Percentiles rank a stretch among this genome's conserved stretches.
phyloP scores from a whole-genome alignment of 2,329 filamentous ascomycete species.

The Fusarium odoratissimum region DNA sequence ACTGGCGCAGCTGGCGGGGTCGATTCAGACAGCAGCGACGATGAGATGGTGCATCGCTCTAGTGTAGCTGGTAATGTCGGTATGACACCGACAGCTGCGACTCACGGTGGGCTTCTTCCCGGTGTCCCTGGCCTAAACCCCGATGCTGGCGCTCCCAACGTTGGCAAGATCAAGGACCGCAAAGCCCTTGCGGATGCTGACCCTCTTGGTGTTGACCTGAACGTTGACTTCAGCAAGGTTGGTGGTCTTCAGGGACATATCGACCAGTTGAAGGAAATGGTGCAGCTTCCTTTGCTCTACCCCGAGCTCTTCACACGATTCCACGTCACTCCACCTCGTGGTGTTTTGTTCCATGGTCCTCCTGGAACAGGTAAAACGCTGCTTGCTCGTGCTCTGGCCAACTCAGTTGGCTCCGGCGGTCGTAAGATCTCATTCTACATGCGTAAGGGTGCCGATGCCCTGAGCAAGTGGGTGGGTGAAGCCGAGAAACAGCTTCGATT shows the following conservation, averaged over 20 bases:
- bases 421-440: slow-evolving; percentile 99
- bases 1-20: slow-evolving; percentile 79
- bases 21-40: slow-evolving; percentile 97
- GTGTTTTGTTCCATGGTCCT: slow-evolving; percentile 95
- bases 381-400: slow-evolving; percentile 91
- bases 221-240: slow-evolving; percentile 93
- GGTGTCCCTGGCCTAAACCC: slow-evolving; percentile 54
- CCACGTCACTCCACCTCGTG: slow-evolving; percentile 91
- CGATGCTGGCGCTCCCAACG: slow-evolving; percentile 74
- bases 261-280: slow-evolving; percentile 98
- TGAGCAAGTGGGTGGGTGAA: slow-evolving; percentile 99
- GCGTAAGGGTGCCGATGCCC: slow-evolving; percentile 96
- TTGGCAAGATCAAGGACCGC: slow-evolving; percentile 93
- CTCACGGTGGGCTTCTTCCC: slow-evolving; percentile 59
- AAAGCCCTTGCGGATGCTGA: slow-evolving; percentile 94
- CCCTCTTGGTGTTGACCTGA: slow-evolving; percentile 91
- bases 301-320: slow-evolving; percentile 93
- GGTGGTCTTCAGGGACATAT: slow-evolving; percentile 94
- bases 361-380: slow-evolving; percentile 98
- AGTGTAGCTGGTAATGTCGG: slow-evolving; percentile 68
- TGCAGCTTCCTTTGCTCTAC: slow-evolving; percentile 91
- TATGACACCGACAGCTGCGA: slow-evolving; percentile 67
- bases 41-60: slow-evolving; percentile 79
- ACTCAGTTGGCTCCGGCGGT: slow-evolving; percentile 87
- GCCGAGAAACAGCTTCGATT: slow-evolving; percentile 94